Evolutionary conservation across 108 stramenopile species (phyloP), one percentile per base, ranked within the genome.

Genomic region (Craspedostauros australis): DNA sequence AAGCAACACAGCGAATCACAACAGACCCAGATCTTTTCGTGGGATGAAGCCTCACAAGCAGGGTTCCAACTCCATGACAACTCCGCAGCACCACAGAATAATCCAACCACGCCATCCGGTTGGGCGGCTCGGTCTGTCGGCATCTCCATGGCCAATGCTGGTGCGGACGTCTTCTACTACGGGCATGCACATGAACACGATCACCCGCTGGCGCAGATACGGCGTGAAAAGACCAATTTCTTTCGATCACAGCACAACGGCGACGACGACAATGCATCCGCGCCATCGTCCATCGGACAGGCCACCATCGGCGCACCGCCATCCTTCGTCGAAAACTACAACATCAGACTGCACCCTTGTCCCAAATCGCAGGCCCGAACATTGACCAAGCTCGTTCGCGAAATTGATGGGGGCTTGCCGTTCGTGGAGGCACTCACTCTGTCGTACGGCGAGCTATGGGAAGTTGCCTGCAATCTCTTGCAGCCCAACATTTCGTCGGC

Each of bases 391-490:
- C 40, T 18, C 24, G 7, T 91, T 23, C 67, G 90, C 40, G 79
- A 80, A 54, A 64, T 81, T 28, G 77, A 84, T 53, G 80, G 66
- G 19, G 90, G 90, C 26, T 34, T 91, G 24, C 51, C 50, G 4
- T 79, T 76, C 24, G 86, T 91, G 4, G 90, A 91, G 75, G 90
- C 82, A 0, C 57, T 91, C 64, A 87, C 90, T 24, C 60, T 91
- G 45, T 68, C 80, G 0, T 85, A 91, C 50, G 50, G 61, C 3
- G n/a, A 5, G 5, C 57, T 55, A n/a, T 87, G 66, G 46, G 90
- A 91, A 72, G 85, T 91, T 20, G 90, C 90, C 1, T 83, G 83
- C 57, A 91, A 91, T 60, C 55, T 91, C 11, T 57, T 82, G 1
- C 39, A 64, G 38, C 85, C 90, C 16, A 32, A 32, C 29, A 51